These are phyloP conservation scores for Solanum sparsipilum DNA, from an alignment of 257 asterid genomes.

Conservation along the genomic window DNA sequence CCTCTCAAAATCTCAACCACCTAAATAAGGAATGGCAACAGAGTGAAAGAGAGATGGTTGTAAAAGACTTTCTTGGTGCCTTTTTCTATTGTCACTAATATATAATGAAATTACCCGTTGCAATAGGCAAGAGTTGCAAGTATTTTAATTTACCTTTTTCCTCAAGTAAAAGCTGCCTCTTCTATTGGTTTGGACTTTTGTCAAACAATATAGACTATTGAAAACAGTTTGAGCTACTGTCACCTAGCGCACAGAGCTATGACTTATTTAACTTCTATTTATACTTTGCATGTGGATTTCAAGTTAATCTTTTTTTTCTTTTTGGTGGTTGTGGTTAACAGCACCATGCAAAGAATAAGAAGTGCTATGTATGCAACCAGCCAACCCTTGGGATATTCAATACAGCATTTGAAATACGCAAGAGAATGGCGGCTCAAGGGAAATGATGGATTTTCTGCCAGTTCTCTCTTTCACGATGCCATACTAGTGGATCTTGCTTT, in stretches of 20 bases:
- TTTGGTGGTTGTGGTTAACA: constrained; percentile 20
- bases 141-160: background rate
- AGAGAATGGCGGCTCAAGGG: constrained; percentile 48
- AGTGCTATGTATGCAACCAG: constrained; percentile 96
- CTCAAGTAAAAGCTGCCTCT: background rate
- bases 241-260: background rate
- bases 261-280: background rate
- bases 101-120: background rate
- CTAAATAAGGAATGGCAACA: background rate
- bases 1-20: background rate
- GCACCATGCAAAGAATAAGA: constrained; percentile 93
- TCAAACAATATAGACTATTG: background rate
- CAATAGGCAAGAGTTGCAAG: background rate
- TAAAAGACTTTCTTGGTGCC: background rate
- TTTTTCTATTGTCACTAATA: background rate
- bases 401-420: constrained; percentile 89
- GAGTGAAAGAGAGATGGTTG: background rate
- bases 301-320: background rate
- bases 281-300: background rate
- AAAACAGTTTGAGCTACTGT: background rate
- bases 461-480: background rate
- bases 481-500: background rate
- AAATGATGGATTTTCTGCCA: constrained; percentile 25
- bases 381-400: constrained; percentile 94
- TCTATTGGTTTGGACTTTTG: background rate